These are phyloP conservation scores for Aspergillus ellipticus DNA, from an alignment of 495 filamentous ascomycete species.

Conservation along the genomic window DNA sequence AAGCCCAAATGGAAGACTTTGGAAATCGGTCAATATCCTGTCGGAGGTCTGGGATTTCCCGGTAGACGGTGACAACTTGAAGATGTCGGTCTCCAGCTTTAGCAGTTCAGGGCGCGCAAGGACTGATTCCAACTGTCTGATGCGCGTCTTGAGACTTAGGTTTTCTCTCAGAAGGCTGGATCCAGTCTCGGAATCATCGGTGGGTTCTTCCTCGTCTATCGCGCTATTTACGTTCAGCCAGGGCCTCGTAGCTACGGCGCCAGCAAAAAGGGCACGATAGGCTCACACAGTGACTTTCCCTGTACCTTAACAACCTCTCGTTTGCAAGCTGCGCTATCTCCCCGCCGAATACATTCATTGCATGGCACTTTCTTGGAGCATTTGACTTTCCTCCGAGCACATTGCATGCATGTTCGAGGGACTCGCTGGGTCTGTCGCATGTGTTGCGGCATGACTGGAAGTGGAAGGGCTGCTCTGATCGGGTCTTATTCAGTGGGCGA, in stretches of 20 bases:
- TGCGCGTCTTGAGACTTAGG: not conserved
- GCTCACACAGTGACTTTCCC: constrained; percentile 5
- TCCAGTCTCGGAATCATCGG: not conserved
- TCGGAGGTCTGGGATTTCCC: not conserved
- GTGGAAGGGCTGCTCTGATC: not conserved
- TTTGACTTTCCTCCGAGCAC: constrained; percentile 1
- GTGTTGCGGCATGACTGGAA: not conserved
- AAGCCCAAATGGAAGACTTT: not conserved
- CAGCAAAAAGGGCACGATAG: not conserved
- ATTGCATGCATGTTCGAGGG: not conserved
- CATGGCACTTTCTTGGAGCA: constrained; percentile 7
- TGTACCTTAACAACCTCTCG: constrained; percentile 4
- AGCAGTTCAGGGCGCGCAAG: not conserved
- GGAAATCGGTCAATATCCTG: not conserved
- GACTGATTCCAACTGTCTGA: not conserved
- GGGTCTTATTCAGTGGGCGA: not conserved
- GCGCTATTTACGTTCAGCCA: not conserved
- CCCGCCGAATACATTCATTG: not conserved
- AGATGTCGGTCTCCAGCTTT: not conserved
- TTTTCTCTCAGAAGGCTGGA: not conserved
- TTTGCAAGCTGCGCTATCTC: not conserved
- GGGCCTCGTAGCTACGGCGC: not conserved
- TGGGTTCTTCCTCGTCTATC: not conserved
- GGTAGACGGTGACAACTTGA: not conserved
- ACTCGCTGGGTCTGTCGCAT: constrained; percentile 7